A percentile compares a stretch with the other conserved stretches of the same genome.
These are phyloP conservation scores for Diaporthe sp. DNA, from an alignment of 2,329 filamentous ascomycete genomes.

Conservation along the genomic window DNA sequence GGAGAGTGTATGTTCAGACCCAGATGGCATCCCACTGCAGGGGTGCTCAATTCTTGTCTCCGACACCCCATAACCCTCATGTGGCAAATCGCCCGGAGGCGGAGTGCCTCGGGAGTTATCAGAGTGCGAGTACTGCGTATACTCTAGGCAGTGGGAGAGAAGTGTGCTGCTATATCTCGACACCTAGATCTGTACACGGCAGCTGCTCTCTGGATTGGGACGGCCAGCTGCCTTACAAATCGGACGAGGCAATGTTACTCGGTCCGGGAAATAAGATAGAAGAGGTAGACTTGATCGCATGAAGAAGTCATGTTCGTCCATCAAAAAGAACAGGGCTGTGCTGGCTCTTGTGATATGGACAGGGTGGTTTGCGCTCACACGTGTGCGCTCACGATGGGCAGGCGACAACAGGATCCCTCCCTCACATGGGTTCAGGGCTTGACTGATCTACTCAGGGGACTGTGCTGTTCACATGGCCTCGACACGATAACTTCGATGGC, in stretches of 20 bases:
- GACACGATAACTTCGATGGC: too few species aligned
- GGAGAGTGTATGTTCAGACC: not conserved
- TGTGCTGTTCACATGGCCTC: not conserved
- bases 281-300: not conserved
- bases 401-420: not conserved
- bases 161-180: not conserved
- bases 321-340: not conserved
- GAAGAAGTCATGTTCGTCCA: not conserved
- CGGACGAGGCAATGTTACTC: not conserved
- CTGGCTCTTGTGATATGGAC: not conserved
- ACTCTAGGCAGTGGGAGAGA: not conserved
- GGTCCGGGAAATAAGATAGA: not conserved
- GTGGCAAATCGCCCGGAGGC: not conserved
- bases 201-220: not conserved
- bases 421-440: not conserved
- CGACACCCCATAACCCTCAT: not conserved
- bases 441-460: not conserved
- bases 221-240: not conserved
- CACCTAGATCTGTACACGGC: not conserved
- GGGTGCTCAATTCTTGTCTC: not conserved
- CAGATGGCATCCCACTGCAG: not conserved
- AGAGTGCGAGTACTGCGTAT: not conserved
- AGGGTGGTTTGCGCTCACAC: not conserved
- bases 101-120: not conserved
- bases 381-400: not conserved